These are phyloP conservation scores for Warburgia ugandensis DNA, from an alignment of 164 flowering plant species.

Conservation along the genomic window DNA sequence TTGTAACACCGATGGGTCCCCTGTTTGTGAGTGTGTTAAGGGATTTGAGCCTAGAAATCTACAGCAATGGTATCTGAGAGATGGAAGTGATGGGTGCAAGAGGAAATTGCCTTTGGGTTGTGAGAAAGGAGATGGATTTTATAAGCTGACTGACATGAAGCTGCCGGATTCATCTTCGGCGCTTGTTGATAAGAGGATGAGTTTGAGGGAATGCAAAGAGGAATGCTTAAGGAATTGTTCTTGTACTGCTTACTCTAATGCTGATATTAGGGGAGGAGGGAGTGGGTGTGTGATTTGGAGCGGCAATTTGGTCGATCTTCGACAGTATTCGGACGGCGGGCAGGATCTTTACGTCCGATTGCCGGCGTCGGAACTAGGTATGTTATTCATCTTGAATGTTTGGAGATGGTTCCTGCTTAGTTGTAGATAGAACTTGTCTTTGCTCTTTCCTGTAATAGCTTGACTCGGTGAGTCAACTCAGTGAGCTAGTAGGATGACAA, in stretches of 20 bases:
- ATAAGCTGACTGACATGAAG: conserved; percentile 13
- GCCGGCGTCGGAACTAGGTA: conserved; percentile 14
- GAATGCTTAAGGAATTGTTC: conserved; percentile 27
- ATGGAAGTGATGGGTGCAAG: conserved; percentile 27
- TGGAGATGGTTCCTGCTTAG: too few species aligned
- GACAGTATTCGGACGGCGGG: conserved; percentile 7
- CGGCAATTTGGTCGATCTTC: conserved; percentile 22
- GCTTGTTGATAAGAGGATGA: neutral
- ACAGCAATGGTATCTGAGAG: conserved; percentile 15
- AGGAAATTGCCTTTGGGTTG: conserved; percentile 6
- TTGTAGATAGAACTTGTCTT: too few species aligned
- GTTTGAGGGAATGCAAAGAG: conserved; percentile 12
- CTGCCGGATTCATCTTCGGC: conserved; percentile 22
- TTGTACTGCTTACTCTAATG: conserved; percentile 26
- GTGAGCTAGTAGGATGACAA: too few species aligned
- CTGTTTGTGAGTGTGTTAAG: conserved; percentile 27
- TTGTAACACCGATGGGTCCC: conserved; percentile 18
- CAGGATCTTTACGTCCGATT: conserved; percentile 22
- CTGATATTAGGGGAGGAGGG: conserved; percentile 9
- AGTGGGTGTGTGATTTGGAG: conserved; percentile 23
- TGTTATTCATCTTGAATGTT: neutral
- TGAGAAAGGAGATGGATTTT: conserved; percentile 15
- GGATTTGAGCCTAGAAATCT: conserved; percentile 31
- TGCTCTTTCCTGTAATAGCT: neutral
- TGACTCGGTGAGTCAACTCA: too few species aligned